Base-by-base conservation (phyloP, 345 rosid species). In the Triadica sebifera region DNA sequence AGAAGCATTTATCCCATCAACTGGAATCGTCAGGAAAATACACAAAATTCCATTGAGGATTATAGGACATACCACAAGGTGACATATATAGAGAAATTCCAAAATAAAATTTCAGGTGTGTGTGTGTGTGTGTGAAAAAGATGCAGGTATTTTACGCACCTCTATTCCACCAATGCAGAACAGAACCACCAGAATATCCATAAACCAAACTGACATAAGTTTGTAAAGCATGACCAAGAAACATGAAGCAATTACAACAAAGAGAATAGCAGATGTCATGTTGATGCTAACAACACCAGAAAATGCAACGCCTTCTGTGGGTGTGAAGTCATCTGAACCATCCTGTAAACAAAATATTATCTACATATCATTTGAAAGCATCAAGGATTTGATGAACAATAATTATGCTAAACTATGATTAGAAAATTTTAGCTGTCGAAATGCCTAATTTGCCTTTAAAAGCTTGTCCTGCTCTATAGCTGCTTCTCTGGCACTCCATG, bases 211-310 rank as follows among this genome's bases (percentile, higher is more conserved):
- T 52, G 99, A 93, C 99, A 95, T 95, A 67, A 91, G 85, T 81
- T 91, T 91, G 91, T 93, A 95, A 69, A 95, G 99, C 99, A 93
- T 93, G 84, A 93, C 80, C 85, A 95, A 85, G 89, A 95, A 93
- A 74, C 94, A 87, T 2, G 99, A 95, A 81, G 99, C 99, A 81
- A 90, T 65, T 86, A 91, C 97, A 62, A 95, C 91, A 86, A 93
- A 95, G 79, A 91, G 83, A 74, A 89, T 71, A 57, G 99, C 98
- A 60, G 97, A 91, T 20, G 73, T 74, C 49, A 80, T 87, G 79
- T 85, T 95, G 89, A 95, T 84, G 78, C 89, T 91, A 79, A 95
- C 87, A 77, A 88, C 74, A 65, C 91, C 90, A 70, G 90, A 79
- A 8, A 91, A 83, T 79, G 87, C 80, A 74, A 83, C 73, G 64